Base-by-base conservation (phyloP, 345 rosid species). In the Citrus sp. region DNA sequence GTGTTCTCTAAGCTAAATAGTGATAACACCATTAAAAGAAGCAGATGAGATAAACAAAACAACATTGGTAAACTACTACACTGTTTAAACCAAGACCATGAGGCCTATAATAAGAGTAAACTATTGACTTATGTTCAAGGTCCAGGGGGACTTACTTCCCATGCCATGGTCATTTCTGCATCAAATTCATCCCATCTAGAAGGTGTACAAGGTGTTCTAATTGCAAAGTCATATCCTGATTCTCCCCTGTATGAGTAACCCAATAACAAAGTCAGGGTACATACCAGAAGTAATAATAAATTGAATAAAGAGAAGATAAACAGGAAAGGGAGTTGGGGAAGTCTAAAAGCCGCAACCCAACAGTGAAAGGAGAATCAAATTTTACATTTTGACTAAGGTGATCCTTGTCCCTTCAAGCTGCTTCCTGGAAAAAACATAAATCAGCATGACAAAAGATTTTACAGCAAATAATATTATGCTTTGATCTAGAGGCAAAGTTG, bases 391-490 rank as follows among this genome's bases (percentile, higher is more conserved):
- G 78, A 90, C 80, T 55, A 92, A 78, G 81, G 97, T 88, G 85
- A 95, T 93, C 86, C 99, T 90, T 49, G 99, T 93, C 79, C 99
- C 99, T 88, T 93, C 97, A 72, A 92, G 96, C 60, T 83, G 89
- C 87, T 96, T 96, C 92, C 98, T 96, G 92, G 78, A 86, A 80
- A 49, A 78, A 77, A 34, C 68, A 79, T 72, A 69, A 84, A 83
- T 37, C 67, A 67, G 84, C 78, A 88, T 24, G 35, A 12, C 2
- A 63, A 70, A 62, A 38, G 66, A 68, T 63, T 78, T 40, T 59
- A 69, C 72, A 61, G 69, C 75, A 32, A 25, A 82, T 37, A 72
- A 75, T 49, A 77, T 72, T 74, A 30, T 58, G 46, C 72, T 85
- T 70, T 64, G 27, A 38, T 55, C 60, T 73, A 51, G 19, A 49